Conservation (phyloP, 352 stramenopile genomes). For the Vaucheria bursata region DNA sequence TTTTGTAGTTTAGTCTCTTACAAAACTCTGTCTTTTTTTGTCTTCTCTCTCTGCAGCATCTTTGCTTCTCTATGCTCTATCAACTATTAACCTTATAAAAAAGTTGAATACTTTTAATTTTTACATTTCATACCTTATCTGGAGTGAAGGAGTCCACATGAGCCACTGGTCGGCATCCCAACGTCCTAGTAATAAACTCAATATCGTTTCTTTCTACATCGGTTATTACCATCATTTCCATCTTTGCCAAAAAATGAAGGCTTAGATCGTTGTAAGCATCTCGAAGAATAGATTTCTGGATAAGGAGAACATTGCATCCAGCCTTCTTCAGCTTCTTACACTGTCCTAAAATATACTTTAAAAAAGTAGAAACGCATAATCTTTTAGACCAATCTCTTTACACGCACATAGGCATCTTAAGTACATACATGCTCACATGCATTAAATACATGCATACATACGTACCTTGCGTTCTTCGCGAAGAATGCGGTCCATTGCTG, state of each 20-base stretch:
- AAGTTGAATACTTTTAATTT: no score
- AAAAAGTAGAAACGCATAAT: not conserved
- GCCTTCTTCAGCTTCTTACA: conserved; percentile 91
- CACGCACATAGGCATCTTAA: no score
- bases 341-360: conserved; percentile 12
- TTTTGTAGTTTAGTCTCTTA: no score
- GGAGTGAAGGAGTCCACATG: conserved; percentile 94
- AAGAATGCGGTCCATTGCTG: conserved; percentile 97
- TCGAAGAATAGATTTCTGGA: conserved; percentile 98
- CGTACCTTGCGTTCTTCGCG: conserved; percentile 61
- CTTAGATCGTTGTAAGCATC: conserved; percentile 99
- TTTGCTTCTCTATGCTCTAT: no score
- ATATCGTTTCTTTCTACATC: conserved; percentile 97
- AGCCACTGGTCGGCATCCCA: conserved; percentile 88
- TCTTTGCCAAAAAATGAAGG: conserved; percentile 98
- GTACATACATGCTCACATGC: not conserved
- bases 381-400: not conserved
- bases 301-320: conserved; percentile 96
- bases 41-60: no score
- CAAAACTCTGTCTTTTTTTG: no score
- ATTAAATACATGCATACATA: not conserved
- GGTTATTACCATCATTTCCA: conserved; percentile 98
- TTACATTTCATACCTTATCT: conserved; percentile 97
- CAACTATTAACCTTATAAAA: no score
- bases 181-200: conserved; percentile 92